Percentiles rank a stretch among this genome's conserved stretches.
Evolutionary conservation across 2,329 filamentous ascomycete genomes (phyloP).

Genomic region (Nemania abortiva): DNA sequence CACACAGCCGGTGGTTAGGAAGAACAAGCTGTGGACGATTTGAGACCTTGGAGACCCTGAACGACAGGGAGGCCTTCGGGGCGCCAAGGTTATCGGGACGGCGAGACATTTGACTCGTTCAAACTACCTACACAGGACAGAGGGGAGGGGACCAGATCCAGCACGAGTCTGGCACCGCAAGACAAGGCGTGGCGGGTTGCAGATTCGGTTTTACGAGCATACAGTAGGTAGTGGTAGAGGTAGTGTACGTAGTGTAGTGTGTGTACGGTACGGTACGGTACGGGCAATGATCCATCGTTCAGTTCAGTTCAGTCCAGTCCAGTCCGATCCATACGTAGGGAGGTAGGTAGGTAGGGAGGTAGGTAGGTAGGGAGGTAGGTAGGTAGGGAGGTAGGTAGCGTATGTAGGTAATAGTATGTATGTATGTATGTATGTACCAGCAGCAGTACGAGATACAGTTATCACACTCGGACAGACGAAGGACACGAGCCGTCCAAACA

Average conservation of each 20-base stretch:
- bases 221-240: neutral
- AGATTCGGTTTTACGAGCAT: slow-evolving; percentile 21
- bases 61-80: slow-evolving; percentile 31
- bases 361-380: too few species aligned
- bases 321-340: too few species aligned
- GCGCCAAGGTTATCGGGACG: slow-evolving; percentile 38
- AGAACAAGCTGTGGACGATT: slow-evolving; percentile 26
- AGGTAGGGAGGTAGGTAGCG: too few species aligned
- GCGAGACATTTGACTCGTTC: slow-evolving; percentile 39
- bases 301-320: too few species aligned
- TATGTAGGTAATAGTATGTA: too few species aligned
- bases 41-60: slow-evolving; percentile 27
- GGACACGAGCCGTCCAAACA: slow-evolving; percentile 9
- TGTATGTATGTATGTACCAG: too few species aligned
- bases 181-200: slow-evolving; percentile 39
- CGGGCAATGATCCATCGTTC: slow-evolving; percentile 20
- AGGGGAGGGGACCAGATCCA: slow-evolving; percentile 30
- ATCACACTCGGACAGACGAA: neutral
- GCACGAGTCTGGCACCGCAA: slow-evolving; percentile 32
- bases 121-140: slow-evolving; percentile 22
- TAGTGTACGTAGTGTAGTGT: too few species aligned
- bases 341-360: too few species aligned
- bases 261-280: too few species aligned
- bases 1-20: slow-evolving; percentile 29
- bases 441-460: neutral